Base-by-base conservation (phyloP, 768 basidiomycete genomes). In the Trametes meyenii region DNA sequence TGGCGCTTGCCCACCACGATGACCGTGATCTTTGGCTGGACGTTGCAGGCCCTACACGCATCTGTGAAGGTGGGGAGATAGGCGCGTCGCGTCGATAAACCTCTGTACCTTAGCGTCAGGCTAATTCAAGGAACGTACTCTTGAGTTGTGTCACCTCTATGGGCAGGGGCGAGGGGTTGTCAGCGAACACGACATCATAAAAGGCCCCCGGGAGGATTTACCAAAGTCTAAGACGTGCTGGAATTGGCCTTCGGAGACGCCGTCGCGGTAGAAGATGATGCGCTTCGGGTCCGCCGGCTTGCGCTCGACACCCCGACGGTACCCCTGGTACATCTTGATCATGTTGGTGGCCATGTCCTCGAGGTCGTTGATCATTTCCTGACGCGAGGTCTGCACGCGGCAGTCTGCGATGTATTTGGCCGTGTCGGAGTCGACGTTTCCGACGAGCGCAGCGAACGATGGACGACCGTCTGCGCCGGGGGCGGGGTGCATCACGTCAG, bases 401-500 rank as follows among this genome's bases (percentile, higher is more conserved):
- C 81, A 85, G 39, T 81, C 86, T 39, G 79, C 78, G 29, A 79
- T 60, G 63, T 92, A 94, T 71, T 92, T 92, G 4, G 89, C 88
- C 0, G 82, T 84, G 58, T 87, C 83, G 0, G 83, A 83, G 70
- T 94, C 92, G 29, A 94, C 85, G 63, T 87, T 94, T 26, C 83
- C 90, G 17, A 94, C 92, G 6, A 94, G 76, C 5, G 90, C 80
- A 0, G 92, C 89, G 71, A 90, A 93, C 0, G 92, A 94, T 0
- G 92, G 92, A 3, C 86, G 83, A 17, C 86, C 89, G n/a, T 82
- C 83, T 0, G 89, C 83, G 11, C 90, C 90, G n/a, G 92, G 90
- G 7, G 90, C 82, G 10, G 92, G 91, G 67, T 94, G 91, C 42
- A 91, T 90, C 26, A 90, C 90, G 71, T 93, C 90, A 14, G 91